Conservation (phyloP, 768 basidiomycete species). For the Calvatia gigantea region DNA sequence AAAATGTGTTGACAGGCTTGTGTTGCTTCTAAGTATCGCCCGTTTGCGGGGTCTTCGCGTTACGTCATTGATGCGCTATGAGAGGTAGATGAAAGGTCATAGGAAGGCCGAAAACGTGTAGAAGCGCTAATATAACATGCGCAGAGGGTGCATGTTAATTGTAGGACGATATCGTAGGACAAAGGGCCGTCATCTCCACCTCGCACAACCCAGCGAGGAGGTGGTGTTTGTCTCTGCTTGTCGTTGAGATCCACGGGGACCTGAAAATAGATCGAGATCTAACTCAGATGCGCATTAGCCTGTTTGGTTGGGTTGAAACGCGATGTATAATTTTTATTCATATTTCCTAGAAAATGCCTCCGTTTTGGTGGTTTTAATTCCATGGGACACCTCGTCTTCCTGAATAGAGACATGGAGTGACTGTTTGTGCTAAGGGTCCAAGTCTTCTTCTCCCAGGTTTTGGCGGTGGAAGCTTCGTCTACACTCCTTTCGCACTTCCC, state of each 20-base stretch:
- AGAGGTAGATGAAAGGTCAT: conserved; percentile 1
- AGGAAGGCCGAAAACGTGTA: background rate
- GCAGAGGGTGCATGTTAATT: background rate
- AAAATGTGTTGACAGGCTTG: conserved; percentile 1
- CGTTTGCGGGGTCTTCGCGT: conserved; percentile 1
- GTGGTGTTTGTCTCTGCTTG: conserved; percentile 2
- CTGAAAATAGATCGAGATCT: conserved; percentile 23
- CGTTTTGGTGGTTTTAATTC: conserved; percentile 24
- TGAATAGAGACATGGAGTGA: conserved; percentile 13
- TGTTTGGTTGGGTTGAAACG: conserved; percentile 40
- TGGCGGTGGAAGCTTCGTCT: conserved; percentile 5
- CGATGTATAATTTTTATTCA: conserved; percentile 29
- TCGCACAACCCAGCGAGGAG: background rate
- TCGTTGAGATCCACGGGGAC: conserved; percentile 27
- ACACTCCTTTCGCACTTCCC: conserved; percentile 26
- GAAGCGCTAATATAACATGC: background rate
- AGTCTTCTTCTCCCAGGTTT: conserved; percentile 8
- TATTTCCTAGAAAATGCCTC: conserved; percentile 25
- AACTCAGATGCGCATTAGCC: conserved; percentile 22
- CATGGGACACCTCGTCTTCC: conserved; percentile 14
- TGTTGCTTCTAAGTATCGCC: background rate
- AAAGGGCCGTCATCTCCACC: background rate
- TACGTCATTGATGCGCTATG: conserved; percentile 18
- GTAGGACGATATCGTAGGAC: background rate
- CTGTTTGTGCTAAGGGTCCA: conserved; percentile 20